Percentiles rank a stretch among this genome's conserved stretches.
phyloP scores from a whole-genome alignment of 2,329 filamentous ascomycete genomes.

The Fusarium dimerum region DNA sequence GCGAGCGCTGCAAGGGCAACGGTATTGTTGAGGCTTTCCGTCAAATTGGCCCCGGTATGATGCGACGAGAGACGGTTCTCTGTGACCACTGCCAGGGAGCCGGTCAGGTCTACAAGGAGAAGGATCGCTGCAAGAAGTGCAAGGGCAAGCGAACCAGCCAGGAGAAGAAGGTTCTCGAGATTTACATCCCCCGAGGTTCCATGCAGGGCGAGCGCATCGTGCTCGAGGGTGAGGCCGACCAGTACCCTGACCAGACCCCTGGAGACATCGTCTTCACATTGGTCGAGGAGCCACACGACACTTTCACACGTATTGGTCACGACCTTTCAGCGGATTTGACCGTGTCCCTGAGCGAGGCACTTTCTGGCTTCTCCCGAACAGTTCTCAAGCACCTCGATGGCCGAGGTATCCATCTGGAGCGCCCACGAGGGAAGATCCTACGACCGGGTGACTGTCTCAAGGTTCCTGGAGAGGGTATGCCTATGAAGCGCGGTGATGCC shows the following conservation, averaged over 20 bases:
- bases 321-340: slow-evolving; percentile 83
- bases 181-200: slow-evolving; percentile 90
- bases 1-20: slow-evolving; percentile 80
- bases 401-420: slow-evolving; percentile 79
- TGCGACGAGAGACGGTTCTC: slow-evolving; percentile 75
- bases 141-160: slow-evolving; percentile 86
- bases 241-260: slow-evolving; percentile 82
- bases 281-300: slow-evolving; percentile 76
- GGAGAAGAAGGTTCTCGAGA: slow-evolving; percentile 91
- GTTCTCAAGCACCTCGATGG: slow-evolving; percentile 93
- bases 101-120: slow-evolving; percentile 89
- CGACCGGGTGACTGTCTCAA: slow-evolving; percentile 84
- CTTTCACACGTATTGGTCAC: slow-evolving; percentile 79
- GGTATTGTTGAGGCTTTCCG: slow-evolving; percentile 77
- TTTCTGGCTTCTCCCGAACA: slow-evolving; percentile 86
- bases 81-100: slow-evolving; percentile 84
- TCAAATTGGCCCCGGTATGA: slow-evolving; percentile 82
- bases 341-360: slow-evolving; percentile 78
- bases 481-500: slow-evolving; percentile 77
- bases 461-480: slow-evolving; percentile 91
- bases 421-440: slow-evolving; percentile 79
- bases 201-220: slow-evolving; percentile 87
- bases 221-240: slow-evolving; percentile 91
- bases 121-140: slow-evolving; percentile 98
- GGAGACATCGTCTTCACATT: slow-evolving; percentile 93